A percentile compares a stretch with the other conserved stretches of the same genome.
Evolutionary conservation across 345 rosid species (phyloP).

Genomic region (Linum trigynum): DNA sequence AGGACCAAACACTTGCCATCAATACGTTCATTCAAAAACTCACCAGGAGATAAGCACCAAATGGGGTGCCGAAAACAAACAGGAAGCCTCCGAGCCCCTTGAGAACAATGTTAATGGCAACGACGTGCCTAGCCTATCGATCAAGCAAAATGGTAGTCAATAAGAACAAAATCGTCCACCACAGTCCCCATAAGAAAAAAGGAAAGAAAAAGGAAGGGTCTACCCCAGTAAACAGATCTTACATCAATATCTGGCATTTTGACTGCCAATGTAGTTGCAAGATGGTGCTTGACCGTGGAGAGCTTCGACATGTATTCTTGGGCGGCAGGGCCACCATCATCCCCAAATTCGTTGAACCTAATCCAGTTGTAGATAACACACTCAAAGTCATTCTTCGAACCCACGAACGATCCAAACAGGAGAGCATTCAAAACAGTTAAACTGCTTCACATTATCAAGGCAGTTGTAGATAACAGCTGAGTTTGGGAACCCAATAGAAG

Average conservation of each 20-base stretch:
- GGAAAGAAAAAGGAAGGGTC: background rate
- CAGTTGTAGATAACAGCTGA: too few species aligned
- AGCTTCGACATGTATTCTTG: slow-evolving; percentile 67
- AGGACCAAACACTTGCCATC: slow-evolving; percentile 6
- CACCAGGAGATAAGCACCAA: slow-evolving; percentile 78
- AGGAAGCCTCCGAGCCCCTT: slow-evolving; percentile 77
- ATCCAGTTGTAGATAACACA: background rate
- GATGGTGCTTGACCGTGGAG: slow-evolving; percentile 37
- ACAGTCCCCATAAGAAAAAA: background rate
- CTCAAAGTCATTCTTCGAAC: background rate
- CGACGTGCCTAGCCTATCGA: slow-evolving; percentile 45
- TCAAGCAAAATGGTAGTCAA: background rate
- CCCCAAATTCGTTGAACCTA: slow-evolving; percentile 67
- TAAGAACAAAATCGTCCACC: background rate
- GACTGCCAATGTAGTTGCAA: slow-evolving; percentile 44
- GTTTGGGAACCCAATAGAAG: too few species aligned
- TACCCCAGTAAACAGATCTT: background rate
- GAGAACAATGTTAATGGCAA: slow-evolving; percentile 27
- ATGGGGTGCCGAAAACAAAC: slow-evolving; percentile 59
- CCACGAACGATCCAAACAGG: background rate
- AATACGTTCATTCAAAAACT: slow-evolving; percentile 14
- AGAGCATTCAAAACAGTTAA: too few species aligned
- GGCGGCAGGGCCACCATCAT: slow-evolving; percentile 85
- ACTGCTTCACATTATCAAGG: too few species aligned
- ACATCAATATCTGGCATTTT: slow-evolving; percentile 59